Base-by-base conservation (phyloP, 2,329 filamentous ascomycete genomes). In the Apiospora hydei region DNA sequence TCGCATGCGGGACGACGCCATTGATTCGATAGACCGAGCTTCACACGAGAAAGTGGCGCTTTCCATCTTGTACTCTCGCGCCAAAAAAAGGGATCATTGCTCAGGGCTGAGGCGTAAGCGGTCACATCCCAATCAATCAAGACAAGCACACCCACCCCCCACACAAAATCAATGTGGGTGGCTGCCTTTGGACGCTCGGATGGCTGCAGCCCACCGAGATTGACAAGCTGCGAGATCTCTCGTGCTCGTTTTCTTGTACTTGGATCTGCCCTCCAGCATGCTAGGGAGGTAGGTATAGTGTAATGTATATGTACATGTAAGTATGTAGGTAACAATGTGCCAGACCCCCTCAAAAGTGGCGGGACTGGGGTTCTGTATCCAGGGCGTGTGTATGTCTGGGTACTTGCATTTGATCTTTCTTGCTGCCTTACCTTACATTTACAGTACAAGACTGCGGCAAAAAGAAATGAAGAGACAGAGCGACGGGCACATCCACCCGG, bases 191-290 rank as follows among this genome's bases (percentile, higher is more conserved):
- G 41, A 11, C 21, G 53, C 14, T 21, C 53, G 53, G 53, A 38
- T 61, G 53, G 53, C 53, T 61, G 53, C 53, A 61, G 53, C 30
- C 53, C 34, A 26, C 53, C 34, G 30, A 61, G 53, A 61, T 61
- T 61, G 53, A 61, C 53, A 61, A 61, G 53, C 53, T 61, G 53
- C 53, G 16, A 61, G 53, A 61, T 61, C 53, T 61, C 53, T 61
- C 53, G 53, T 61, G 34, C 53, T 38, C 53, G 53, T 61, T 61
- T 61, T 38, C 53, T 11, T 34, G 51, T 34, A 14, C 16, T 34
- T 34, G 26, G 26, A 34, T 34, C 26, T n/a, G 21, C 21, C 21
- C 46, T 43, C 41, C 41, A 49, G 6, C 6, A 24, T 34, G 51
- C 6, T 8, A n/a, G 6, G 14, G 16, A 57, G 26, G 8, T 21